A percentile compares a stretch with the other conserved stretches of the same genome.
Conservation (phyloP, 352 stramenopile species). For the Halophytophthora batemanensis region DNA sequence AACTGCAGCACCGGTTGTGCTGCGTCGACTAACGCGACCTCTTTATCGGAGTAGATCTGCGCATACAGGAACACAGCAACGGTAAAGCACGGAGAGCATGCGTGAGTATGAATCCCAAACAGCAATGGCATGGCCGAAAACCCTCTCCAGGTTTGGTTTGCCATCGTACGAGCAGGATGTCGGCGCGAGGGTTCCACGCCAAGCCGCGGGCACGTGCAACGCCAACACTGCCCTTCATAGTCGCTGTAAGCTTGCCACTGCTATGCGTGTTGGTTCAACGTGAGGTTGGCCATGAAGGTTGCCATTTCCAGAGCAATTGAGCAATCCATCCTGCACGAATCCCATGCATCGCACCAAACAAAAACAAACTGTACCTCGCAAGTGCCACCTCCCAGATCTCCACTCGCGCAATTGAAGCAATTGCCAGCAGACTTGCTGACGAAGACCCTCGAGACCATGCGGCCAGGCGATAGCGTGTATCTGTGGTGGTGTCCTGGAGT, state of each 20-base stretch:
- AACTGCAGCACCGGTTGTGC: conserved; percentile 7
- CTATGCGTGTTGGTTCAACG: too few species aligned
- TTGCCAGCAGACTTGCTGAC: conserved; percentile 26
- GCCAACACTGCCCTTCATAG: conserved; percentile 10
- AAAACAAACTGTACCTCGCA: conserved; percentile 15
- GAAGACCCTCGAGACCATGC: conserved; percentile 26
- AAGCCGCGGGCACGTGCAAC: conserved; percentile 23
- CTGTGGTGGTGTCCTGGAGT: not conserved
- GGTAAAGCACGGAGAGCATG: not conserved
- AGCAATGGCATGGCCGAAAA: not conserved
- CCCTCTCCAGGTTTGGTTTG: not conserved
- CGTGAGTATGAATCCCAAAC: conserved; percentile 1
- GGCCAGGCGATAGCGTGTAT: conserved; percentile 13
- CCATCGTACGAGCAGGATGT: conserved; percentile 32
- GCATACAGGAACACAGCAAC: not conserved
- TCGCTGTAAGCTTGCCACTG: conserved; percentile 11
- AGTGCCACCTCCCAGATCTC: conserved; percentile 36
- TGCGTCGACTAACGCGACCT: conserved; percentile 26
- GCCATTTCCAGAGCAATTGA: not conserved
- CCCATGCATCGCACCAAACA: not conserved
- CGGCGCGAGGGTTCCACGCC: conserved; percentile 28
- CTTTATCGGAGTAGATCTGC: conserved; percentile 31
- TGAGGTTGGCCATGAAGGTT: not conserved
- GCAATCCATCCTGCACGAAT: not conserved
- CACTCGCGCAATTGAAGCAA: conserved; percentile 17